These are phyloP conservation scores for Coemansia sp. DNA, from an alignment of 192 early-diverging fungal species.

Conservation along the genomic window DNA sequence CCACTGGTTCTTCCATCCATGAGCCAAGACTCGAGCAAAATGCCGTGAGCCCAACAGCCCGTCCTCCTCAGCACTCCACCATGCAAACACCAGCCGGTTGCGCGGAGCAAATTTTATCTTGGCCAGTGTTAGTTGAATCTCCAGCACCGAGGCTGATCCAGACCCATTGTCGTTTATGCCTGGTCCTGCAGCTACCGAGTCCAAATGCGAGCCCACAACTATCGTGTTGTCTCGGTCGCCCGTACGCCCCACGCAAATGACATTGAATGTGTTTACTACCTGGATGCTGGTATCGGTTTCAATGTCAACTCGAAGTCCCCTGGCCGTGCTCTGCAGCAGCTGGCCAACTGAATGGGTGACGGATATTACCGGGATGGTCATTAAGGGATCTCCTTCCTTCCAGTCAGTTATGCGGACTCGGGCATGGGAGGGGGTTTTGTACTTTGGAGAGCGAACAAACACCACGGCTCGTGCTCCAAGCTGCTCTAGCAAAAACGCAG, in stretches of 20 bases:
- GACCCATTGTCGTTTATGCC: conserved; percentile 74
- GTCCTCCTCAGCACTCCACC: conserved; percentile 74
- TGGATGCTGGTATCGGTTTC: conserved; percentile 55
- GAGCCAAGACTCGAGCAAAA: conserved; percentile 55
- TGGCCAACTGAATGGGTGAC: conserved; percentile 58
- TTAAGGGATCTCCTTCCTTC: conserved; percentile 64
- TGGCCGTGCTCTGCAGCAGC: conserved; percentile 36
- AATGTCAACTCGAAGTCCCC: conserved; percentile 36
- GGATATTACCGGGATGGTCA: conserved; percentile 61
- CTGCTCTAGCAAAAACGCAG: conserved; percentile 59
- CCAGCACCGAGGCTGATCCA: conserved; percentile 58
- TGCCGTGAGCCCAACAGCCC: conserved; percentile 65
- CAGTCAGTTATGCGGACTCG: conserved; percentile 61
- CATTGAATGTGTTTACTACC: conserved; percentile 62
- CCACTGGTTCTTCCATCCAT: conserved; percentile 45
- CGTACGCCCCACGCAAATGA: conserved; percentile 57
- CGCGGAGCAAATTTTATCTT: conserved; percentile 40
- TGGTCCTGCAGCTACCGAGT: conserved; percentile 67
- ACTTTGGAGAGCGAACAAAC: conserved; percentile 54
- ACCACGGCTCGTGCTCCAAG: conserved; percentile 60
- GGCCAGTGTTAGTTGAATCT: conserved; percentile 59
- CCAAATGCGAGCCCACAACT: conserved; percentile 64
- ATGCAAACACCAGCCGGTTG: conserved; percentile 67
- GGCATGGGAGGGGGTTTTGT: conserved; percentile 46
- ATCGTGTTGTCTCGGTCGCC: conserved; percentile 54